Evolutionary conservation across 2,329 filamentous ascomycete genomes (phyloP).

Genomic region (Colletotrichum sp.): DNA sequence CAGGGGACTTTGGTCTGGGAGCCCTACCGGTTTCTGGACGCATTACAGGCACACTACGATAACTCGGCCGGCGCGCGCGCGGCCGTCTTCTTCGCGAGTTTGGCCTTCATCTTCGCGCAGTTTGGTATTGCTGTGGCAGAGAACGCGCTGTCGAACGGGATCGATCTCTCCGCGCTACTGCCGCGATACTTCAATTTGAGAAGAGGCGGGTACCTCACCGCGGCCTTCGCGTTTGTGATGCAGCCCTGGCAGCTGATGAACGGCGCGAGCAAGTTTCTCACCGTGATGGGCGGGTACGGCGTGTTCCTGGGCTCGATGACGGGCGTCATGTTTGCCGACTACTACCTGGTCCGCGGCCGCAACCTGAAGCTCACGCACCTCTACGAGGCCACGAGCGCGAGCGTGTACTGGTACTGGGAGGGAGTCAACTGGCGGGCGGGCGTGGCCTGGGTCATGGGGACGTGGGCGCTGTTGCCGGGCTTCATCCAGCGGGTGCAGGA

Average conservation of each 20-base stretch:
- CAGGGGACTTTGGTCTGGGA: slow-evolving; percentile 30
- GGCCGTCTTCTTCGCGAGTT: slow-evolving; percentile 24
- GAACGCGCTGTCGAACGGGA: slow-evolving; percentile 25
- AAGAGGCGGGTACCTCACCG: slow-evolving; percentile 22
- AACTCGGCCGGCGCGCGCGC: slow-evolving; percentile 13
- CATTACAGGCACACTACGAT: slow-evolving; percentile 22
- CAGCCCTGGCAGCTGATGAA: slow-evolving; percentile 27
- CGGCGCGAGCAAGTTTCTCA: slow-evolving; percentile 30
- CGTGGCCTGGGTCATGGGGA: slow-evolving; percentile 23
- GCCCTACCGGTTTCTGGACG: slow-evolving; percentile 30
- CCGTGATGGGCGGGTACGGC: slow-evolving; percentile 32
- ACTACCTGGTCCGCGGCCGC: slow-evolving; percentile 36
- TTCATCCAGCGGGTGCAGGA: slow-evolving; percentile 25
- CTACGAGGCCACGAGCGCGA: slow-evolving; percentile 24
- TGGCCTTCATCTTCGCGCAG: slow-evolving; percentile 25
- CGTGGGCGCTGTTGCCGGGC: slow-evolving; percentile 27
- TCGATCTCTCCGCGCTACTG: slow-evolving; percentile 33
- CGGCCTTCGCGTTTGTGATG: slow-evolving; percentile 25
- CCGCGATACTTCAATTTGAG: slow-evolving; percentile 26
- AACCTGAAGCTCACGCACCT: slow-evolving; percentile 41
- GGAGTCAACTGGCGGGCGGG: slow-evolving; percentile 27
- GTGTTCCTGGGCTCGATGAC: slow-evolving; percentile 41
- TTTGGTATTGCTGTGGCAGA: slow-evolving; percentile 25
- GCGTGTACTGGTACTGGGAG: slow-evolving; percentile 28
- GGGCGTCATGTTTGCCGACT: slow-evolving; percentile 40